These are phyloP conservation scores for Fragilaria crotonensis DNA, from an alignment of 108 stramenopile genomes.

Conservation along the genomic window DNA sequence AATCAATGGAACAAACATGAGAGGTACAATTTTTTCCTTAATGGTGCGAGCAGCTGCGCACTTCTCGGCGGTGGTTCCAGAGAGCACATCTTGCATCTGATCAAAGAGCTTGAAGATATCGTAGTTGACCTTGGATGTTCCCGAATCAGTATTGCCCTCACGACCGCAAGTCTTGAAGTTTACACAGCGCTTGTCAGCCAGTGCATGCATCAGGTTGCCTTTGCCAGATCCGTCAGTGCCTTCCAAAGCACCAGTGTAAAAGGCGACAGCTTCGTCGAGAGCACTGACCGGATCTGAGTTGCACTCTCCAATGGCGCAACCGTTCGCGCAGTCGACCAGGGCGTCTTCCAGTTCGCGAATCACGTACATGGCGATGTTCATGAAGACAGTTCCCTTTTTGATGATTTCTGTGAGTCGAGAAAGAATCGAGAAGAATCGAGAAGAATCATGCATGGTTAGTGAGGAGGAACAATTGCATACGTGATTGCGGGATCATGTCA, in stretches of 20 bases:
- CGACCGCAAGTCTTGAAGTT: slow-evolving; percentile 46
- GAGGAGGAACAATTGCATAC: slow-evolving; percentile 4
- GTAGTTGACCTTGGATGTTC: slow-evolving; percentile 9
- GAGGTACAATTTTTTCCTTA: slow-evolving; percentile 23
- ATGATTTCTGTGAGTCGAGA: slow-evolving; percentile 13
- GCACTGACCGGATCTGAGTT: slow-evolving; percentile 48
- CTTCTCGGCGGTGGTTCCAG: slow-evolving; percentile 4
- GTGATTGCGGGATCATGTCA: background rate
- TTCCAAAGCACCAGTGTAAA: slow-evolving; percentile 49
- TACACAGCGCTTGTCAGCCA: slow-evolving; percentile 51
- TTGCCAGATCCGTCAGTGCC: slow-evolving; percentile 40
- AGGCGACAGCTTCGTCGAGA: slow-evolving; percentile 52
- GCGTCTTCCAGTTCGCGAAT: slow-evolving; percentile 36
- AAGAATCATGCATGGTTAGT: background rate
- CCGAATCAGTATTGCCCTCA: slow-evolving; percentile 16
- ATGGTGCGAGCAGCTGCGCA: slow-evolving; percentile 35
- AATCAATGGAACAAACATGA: slow-evolving; percentile 49
- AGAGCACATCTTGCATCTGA: slow-evolving; percentile 19
- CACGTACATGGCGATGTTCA: slow-evolving; percentile 57
- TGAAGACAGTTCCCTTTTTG: slow-evolving; percentile 21
- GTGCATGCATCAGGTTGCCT: slow-evolving; percentile 31
- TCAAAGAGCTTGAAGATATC: slow-evolving; percentile 24
- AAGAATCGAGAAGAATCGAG: background rate
- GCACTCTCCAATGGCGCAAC: slow-evolving; percentile 13
- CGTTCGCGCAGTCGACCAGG: slow-evolving; percentile 42